phyloP scores from a whole-genome alignment of 768 basidiomycete genomes.

The Amanita subjunquillea region DNA sequence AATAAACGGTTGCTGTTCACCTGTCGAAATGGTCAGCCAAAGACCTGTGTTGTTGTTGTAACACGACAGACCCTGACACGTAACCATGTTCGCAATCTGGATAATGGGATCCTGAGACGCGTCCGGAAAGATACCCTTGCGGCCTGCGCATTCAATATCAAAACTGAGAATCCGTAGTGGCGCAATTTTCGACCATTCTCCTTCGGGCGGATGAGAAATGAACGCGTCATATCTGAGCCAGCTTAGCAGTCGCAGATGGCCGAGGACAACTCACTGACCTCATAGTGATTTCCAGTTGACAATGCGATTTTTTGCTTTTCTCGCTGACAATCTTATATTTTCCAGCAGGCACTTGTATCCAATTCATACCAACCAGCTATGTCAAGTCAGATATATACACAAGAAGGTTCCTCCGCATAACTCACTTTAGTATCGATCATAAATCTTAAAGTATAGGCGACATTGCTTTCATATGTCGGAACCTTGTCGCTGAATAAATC shows the following conservation, averaged over 20 bases:
- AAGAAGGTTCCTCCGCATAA: not conserved
- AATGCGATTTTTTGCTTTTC: constrained; percentile 59
- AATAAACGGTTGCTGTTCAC: constrained; percentile 88
- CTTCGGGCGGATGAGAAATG: constrained; percentile 87
- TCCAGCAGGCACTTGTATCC: constrained; percentile 88
- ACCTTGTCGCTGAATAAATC: constrained; percentile 44
- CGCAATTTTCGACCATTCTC: constrained; percentile 84
- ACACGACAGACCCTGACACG: constrained; percentile 65
- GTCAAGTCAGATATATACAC: constrained; percentile 1
- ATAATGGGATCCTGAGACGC: constrained; percentile 87
- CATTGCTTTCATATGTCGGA: constrained; percentile 89
- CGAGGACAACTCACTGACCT: constrained; percentile 33
- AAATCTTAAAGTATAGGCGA: constrained; percentile 83
- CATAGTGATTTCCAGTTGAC: constrained; percentile 81
- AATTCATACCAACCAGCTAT: constrained; percentile 97
- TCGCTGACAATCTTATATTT: constrained; percentile 58
- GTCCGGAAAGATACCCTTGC: constrained; percentile 97
- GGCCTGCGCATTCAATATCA: constrained; percentile 97
- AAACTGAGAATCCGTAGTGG: constrained; percentile 93
- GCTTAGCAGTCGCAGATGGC: not conserved
- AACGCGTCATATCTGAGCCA: constrained; percentile 65
- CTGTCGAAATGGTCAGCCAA: constrained; percentile 26
- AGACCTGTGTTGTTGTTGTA: not conserved
- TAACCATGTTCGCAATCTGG: constrained; percentile 99
- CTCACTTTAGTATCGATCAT: constrained; percentile 94